Evolutionary conservation across 768 basidiomycete species (phyloP).

Genomic region (Porpolomopsis calyptriformis): DNA sequence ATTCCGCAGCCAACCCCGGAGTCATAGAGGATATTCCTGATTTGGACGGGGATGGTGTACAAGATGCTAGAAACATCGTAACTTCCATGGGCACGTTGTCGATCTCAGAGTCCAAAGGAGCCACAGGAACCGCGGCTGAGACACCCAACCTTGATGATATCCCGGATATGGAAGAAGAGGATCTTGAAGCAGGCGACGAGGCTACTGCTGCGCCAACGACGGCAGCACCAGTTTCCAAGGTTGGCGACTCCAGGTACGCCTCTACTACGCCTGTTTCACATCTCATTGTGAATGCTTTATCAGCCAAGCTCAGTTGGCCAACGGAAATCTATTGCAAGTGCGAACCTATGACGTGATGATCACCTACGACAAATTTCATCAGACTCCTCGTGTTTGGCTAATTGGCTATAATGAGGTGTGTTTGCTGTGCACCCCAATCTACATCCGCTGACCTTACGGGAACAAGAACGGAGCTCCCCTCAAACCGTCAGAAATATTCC

Average conservation of each 20-base stretch:
- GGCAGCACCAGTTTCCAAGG: slow-evolving; percentile 17
- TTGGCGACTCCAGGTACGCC: slow-evolving; percentile 42
- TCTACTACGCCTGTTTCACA: background rate
- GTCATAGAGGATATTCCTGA: slow-evolving; percentile 83
- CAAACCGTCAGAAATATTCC: slow-evolving; percentile 85
- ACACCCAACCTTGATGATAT: slow-evolving; percentile 88
- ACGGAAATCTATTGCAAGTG: slow-evolving; percentile 83
- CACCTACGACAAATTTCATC: slow-evolving; percentile 99
- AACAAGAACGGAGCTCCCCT: slow-evolving; percentile 77
- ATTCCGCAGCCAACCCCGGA: slow-evolving; percentile 48
- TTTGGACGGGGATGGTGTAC: slow-evolving; percentile 41
- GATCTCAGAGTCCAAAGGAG: slow-evolving; percentile 23
- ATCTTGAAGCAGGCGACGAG: slow-evolving; percentile 79
- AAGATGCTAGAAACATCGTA: slow-evolving; percentile 33
- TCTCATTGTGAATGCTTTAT: background rate
- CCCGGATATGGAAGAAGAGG: slow-evolving; percentile 98
- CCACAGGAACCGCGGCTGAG: slow-evolving; percentile 33
- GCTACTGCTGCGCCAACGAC: slow-evolving; percentile 60
- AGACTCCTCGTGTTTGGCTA: slow-evolving; percentile 96
- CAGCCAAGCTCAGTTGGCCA: slow-evolving; percentile 56
- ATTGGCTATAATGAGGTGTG: slow-evolving; percentile 92
- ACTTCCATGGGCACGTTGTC: slow-evolving; percentile 37
- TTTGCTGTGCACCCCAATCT: background rate
- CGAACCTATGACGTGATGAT: slow-evolving; percentile 99
- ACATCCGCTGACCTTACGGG: slow-evolving; percentile 7